Conservation (phyloP, 2,329 filamentous ascomycete species). For the Colletotrichum neosansevieriae region DNA sequence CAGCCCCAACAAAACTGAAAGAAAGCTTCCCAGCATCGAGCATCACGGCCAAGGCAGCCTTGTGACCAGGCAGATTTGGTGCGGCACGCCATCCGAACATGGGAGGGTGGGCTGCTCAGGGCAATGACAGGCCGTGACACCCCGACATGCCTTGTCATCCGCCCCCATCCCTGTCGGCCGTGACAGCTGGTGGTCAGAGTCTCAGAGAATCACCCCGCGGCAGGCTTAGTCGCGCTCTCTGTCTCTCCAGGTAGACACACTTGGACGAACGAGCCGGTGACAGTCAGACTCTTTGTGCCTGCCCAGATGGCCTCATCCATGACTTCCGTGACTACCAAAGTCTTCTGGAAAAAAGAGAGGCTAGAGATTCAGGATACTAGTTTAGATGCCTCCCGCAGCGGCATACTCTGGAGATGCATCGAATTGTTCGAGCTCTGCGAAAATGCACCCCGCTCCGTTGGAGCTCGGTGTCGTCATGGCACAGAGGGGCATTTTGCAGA, state of each 20-base stretch:
- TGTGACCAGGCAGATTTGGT: conserved; percentile 38
- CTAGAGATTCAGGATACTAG: conserved; percentile 7
- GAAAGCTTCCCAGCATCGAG: conserved; percentile 3
- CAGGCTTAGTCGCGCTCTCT: not conserved
- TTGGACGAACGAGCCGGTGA: not conserved
- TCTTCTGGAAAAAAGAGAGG: not conserved
- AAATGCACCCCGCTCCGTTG: conserved; percentile 27
- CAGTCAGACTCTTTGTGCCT: not conserved
- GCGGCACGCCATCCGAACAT: conserved; percentile 38
- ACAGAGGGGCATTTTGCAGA: conserved; percentile 19
- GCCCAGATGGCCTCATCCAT: not conserved
- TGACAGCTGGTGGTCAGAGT: conserved; percentile 35
- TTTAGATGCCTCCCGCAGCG: conserved; percentile 11
- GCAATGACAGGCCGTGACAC: conserved; percentile 32
- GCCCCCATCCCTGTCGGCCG: conserved; percentile 26
- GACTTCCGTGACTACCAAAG: not conserved
- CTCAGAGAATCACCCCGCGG: conserved; percentile 13
- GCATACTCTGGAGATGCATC: conserved; percentile 12
- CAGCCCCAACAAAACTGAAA: conserved; percentile 22
- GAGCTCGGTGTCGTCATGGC: conserved; percentile 36
- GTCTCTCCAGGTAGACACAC: not conserved
- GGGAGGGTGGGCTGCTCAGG: conserved; percentile 34
- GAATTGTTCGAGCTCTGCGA: conserved; percentile 21
- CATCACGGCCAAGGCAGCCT: conserved; percentile 32
- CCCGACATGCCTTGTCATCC: conserved; percentile 31